Percentiles rank a stretch among this genome's conserved stretches.
Conservation (phyloP, 139 green algal species). For the Chlamydomonas schloesseri region DNA sequence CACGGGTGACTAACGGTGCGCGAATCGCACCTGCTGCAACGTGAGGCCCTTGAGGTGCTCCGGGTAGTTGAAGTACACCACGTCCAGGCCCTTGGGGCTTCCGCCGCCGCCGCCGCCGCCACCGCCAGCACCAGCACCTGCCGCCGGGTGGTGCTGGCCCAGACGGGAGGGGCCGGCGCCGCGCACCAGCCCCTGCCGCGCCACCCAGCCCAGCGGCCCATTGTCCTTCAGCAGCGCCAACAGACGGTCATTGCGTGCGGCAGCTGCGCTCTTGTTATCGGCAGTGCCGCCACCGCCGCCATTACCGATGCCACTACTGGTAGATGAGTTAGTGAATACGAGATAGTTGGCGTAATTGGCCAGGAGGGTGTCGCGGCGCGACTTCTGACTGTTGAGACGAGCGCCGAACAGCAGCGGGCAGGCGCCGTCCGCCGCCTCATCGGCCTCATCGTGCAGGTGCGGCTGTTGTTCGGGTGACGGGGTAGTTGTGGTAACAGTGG, state of each 20-base stretch:
- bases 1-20: too few species aligned
- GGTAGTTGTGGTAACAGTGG: too few species aligned
- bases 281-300: too few species aligned
- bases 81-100: slow-evolving; percentile 17
- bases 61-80: slow-evolving; percentile 78
- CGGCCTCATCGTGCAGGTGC: not conserved
- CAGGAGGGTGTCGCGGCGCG: slow-evolving; percentile 61
- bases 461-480: too few species aligned
- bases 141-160: too few species aligned
- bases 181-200: slow-evolving; percentile 54
- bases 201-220: slow-evolving; percentile 60
- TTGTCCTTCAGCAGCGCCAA: not conserved
- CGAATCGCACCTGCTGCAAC: slow-evolving; percentile 23
- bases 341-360: not conserved
- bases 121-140: not conserved
- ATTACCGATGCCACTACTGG: too few species aligned
- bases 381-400: slow-evolving; percentile 76
- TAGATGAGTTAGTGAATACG: too few species aligned
- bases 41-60: slow-evolving; percentile 60
- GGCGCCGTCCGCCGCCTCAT: not conserved
- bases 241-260: not conserved
- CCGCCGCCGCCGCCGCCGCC: not conserved
- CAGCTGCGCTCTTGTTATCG: not conserved
- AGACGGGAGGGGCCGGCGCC: slow-evolving; percentile 13
- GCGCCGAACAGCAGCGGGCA: slow-evolving; percentile 65